A percentile compares a stretch with the other conserved stretches of the same genome.
phyloP scores from a whole-genome alignment of 1,139 yeast genomes.

The Petasospora rhodanensis region DNA sequence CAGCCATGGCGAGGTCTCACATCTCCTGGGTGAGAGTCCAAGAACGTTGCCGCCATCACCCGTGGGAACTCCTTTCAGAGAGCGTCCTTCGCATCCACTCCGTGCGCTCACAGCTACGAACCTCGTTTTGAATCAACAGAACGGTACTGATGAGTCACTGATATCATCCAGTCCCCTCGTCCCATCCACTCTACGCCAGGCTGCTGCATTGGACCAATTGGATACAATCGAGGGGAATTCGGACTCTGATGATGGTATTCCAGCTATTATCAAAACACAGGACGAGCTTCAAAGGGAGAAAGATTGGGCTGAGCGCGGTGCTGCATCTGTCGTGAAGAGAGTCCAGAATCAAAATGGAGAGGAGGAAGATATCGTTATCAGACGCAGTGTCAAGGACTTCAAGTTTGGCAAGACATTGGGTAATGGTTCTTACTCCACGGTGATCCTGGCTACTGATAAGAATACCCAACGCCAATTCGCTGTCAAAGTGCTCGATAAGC shows the following conservation, averaged over 20 bases:
- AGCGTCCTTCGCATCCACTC: constrained; percentile 21
- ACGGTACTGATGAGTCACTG: constrained; percentile 22
- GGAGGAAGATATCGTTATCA: constrained; percentile 40
- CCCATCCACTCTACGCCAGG: constrained; percentile 4
- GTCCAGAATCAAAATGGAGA: constrained; percentile 44
- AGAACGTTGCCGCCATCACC: constrained; percentile 23
- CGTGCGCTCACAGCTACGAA: constrained; percentile 25
- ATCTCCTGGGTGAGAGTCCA: constrained; percentile 7
- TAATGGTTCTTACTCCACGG: constrained; percentile 81
- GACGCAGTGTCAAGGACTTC: constrained; percentile 61
- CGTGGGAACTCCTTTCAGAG: constrained; percentile 20
- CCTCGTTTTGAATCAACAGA: constrained; percentile 20
- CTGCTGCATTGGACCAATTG: constrained; percentile 6
- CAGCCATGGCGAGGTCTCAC: constrained; percentile 16
- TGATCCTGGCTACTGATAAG: constrained; percentile 60
- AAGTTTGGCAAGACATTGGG: constrained; percentile 70
- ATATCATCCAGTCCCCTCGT: constrained; percentile 13
- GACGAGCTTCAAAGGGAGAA: constrained; percentile 2
- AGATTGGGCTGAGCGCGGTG: constrained; percentile 37
- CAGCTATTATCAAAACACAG: no score
- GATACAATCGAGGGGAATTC: constrained; percentile 2
- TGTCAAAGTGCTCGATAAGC: constrained; percentile 67
- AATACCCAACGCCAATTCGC: constrained; percentile 60
- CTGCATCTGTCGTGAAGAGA: constrained; percentile 46
- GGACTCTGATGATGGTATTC: constrained; percentile 3